Conservation (phyloP, 495 filamentous ascomycete genomes). For the Diplogelasinospora grovesii region DNA sequence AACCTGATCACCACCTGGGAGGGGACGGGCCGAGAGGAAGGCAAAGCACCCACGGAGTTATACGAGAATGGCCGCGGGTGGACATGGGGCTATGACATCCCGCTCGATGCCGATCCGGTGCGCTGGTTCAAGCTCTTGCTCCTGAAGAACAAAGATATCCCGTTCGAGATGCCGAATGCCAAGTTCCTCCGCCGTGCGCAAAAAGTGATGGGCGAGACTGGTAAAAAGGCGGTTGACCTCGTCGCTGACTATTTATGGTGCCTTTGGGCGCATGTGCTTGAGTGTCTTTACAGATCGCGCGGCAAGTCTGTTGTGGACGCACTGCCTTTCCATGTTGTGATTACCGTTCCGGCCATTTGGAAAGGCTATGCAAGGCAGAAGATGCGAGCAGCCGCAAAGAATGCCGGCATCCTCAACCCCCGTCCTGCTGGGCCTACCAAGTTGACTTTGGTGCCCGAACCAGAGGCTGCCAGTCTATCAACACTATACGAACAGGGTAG, state of each 20-base stretch:
- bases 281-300: slow-evolving; percentile 5
- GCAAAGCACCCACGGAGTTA: too few species aligned
- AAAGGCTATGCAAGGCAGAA: slow-evolving; percentile 10
- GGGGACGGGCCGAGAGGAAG: too few species aligned
- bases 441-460: slow-evolving; percentile 18
- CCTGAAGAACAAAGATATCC: slow-evolving; percentile 20
- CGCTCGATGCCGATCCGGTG: slow-evolving; percentile 8
- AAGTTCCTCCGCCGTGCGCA: slow-evolving; percentile 7
- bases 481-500: slow-evolving; percentile 9
- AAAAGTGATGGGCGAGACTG: slow-evolving; percentile 2
- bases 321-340: slow-evolving; percentile 19
- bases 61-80: background rate
- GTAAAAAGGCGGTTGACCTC: slow-evolving; percentile 12
- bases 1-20: too few species aligned
- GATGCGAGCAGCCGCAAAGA: slow-evolving; percentile 14
- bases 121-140: slow-evolving; percentile 31
- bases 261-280: slow-evolving; percentile 18
- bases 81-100: slow-evolving; percentile 26
- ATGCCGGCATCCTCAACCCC: slow-evolving; percentile 15
- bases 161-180: slow-evolving; percentile 3
- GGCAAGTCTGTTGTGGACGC: slow-evolving; percentile 1
- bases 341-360: slow-evolving; percentile 28
- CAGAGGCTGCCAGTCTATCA: slow-evolving; percentile 21
- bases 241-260: slow-evolving; percentile 19
- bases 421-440: slow-evolving; percentile 7